Evolutionary conservation across 768 basidiomycete species (phyloP), one percentile per base, ranked within the genome.

Genomic region (Phanerochaete carnosa): DNA sequence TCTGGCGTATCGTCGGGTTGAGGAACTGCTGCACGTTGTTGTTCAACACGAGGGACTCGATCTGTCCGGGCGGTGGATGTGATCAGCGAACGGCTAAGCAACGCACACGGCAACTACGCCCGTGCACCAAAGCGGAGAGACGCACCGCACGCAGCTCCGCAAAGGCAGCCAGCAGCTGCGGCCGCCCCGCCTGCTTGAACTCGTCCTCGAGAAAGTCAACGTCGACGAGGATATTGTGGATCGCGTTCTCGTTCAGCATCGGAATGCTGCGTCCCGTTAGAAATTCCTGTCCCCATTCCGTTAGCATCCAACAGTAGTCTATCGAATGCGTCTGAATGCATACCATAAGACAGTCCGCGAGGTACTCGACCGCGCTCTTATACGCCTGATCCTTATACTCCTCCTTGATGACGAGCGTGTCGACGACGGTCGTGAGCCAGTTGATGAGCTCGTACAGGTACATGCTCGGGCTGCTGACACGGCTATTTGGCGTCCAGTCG

Each of bases 351-450:
- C 88, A 92, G 59, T 88, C 86, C 0, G 92, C 88, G 59, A 97
- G 92, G 68, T 97, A 93, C 32, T 84, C 79, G n/a, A 96, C 79
- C 15, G 97, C 95, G 46, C 86, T 89, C 63, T 83, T 85, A 72
- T 97, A 99, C 11, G 92, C 93, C 65, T 92, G 87, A 56, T 94
- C 90, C 74, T 95, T 95, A 76, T 94, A 89, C 11, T 77, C 74
- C 59, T 95, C 91, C 58, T 91, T 88, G 75, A 98, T 86, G 61
- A 81, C 83, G 65, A 89, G 86, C 60, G 86, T 93, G 72, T 98
- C 97, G 51, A 99, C 94, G 58, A 97, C 92, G 1, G 95, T 97
- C 39, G 90, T 95, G 55, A 98, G 81, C 91, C 95, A 99, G 71
- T 94, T 95, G 71, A 96, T 85, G 68, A 98, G 84, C 72, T 98